A percentile compares a stretch with the other conserved stretches of the same genome.
Evolutionary conservation across 2,329 filamentous ascomycete genomes (phyloP).

Genomic region (Alternaria infectoria): DNA sequence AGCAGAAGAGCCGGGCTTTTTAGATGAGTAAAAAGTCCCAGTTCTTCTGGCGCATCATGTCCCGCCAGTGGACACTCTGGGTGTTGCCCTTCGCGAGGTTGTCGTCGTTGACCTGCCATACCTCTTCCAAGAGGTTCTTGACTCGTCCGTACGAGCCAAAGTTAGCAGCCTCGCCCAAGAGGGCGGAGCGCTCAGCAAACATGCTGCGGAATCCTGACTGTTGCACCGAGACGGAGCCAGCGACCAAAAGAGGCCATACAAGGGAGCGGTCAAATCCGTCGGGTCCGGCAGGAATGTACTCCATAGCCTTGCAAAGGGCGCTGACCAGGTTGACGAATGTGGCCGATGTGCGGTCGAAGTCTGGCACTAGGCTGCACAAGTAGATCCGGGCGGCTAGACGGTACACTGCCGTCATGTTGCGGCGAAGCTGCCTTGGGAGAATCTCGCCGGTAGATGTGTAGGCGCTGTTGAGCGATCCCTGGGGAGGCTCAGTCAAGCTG

Average conservation of each 20-base stretch:
- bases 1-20: conserved; percentile 37
- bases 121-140: conserved; percentile 76
- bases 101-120: conserved; percentile 79
- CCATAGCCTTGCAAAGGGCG: conserved; percentile 76
- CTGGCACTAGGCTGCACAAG: conserved; percentile 92
- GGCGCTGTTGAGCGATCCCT: conserved; percentile 56
- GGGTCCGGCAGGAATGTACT: conserved; percentile 80
- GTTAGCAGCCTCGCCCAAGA: conserved; percentile 77
- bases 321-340: conserved; percentile 79
- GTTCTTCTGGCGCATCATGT: conserved; percentile 87
- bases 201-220: conserved; percentile 77
- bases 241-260: conserved; percentile 91
- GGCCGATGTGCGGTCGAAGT: conserved; percentile 76
- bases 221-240: conserved; percentile 77
- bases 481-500: conserved; percentile 73
- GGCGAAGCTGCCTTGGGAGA: conserved; percentile 80
- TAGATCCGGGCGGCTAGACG: conserved; percentile 92
- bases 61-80: conserved; percentile 88
- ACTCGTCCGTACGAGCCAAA: conserved; percentile 88
- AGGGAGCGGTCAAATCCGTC: conserved; percentile 88
- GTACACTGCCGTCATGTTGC: conserved; percentile 90
- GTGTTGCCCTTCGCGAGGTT: conserved; percentile 55
- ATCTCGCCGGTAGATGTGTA: conserved; percentile 72
- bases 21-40: conserved; percentile 94
- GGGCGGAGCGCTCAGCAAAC: conserved; percentile 75